Conservation (phyloP, 2,329 filamentous ascomycete species). For the Endocalyx cinctus region DNA sequence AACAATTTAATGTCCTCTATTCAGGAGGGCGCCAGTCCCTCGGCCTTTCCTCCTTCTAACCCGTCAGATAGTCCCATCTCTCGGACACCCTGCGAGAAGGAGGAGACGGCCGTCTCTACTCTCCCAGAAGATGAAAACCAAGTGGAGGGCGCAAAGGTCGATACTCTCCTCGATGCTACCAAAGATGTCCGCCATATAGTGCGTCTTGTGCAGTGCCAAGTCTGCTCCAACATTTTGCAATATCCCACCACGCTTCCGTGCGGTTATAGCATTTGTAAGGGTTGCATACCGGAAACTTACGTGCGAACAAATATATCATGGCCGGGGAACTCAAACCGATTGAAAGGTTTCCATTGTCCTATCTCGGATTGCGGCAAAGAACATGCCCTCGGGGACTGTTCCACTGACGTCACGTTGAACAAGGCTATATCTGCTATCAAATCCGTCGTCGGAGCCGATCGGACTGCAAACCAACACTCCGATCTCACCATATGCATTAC, state of each 20-base stretch:
- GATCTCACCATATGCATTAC: slow-evolving; percentile 36
- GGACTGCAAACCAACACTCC: slow-evolving; percentile 26
- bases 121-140: slow-evolving; percentile 14
- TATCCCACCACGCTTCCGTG: slow-evolving; percentile 76
- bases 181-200: slow-evolving; percentile 60
- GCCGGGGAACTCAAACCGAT: slow-evolving; percentile 61
- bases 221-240: slow-evolving; percentile 64
- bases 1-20: slow-evolving; percentile 24
- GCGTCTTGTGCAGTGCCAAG: slow-evolving; percentile 70
- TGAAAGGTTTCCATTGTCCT: slow-evolving; percentile 70
- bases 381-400: slow-evolving; percentile 74
- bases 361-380: slow-evolving; percentile 61
- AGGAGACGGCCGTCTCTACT: slow-evolving; percentile 10
- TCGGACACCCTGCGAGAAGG: slow-evolving; percentile 12
- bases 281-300: slow-evolving; percentile 66
- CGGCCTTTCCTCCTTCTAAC: slow-evolving; percentile 15
- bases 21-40: slow-evolving; percentile 12
- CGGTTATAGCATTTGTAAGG: slow-evolving; percentile 70
- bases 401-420: slow-evolving; percentile 68
- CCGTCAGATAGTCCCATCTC: slow-evolving; percentile 12
- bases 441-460: slow-evolving; percentile 43
- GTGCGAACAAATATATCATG: slow-evolving; percentile 70
- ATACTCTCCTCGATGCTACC: slow-evolving; percentile 39
- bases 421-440: slow-evolving; percentile 63
- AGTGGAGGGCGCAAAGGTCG: slow-evolving; percentile 12